These are phyloP conservation scores for Colletotrichum sp. DNA, from an alignment of 2,329 filamentous ascomycete genomes.

Conservation along the genomic window DNA sequence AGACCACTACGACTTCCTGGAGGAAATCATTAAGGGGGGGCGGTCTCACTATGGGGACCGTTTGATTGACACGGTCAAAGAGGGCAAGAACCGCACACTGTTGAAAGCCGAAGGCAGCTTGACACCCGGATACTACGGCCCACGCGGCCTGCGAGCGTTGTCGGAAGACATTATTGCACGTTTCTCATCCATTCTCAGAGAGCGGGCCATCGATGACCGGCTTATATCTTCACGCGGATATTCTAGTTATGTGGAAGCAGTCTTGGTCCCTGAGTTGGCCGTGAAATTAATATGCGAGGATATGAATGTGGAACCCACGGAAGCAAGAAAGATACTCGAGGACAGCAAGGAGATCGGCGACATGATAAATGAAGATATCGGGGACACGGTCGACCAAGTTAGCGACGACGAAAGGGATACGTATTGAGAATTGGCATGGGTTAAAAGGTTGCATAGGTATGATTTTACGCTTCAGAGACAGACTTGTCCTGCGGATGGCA, in stretches of 20 bases:
- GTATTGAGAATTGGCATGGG: background rate
- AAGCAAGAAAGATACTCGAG: constrained; percentile 61
- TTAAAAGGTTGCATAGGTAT: background rate
- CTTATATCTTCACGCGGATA: constrained; percentile 71
- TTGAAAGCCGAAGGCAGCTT: constrained; percentile 62
- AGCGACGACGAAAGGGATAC: constrained; percentile 7
- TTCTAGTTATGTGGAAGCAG: constrained; percentile 72
- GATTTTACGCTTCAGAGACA: background rate
- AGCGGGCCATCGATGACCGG: constrained; percentile 66
- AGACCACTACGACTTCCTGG: constrained; percentile 59
- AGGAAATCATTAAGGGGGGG: constrained; percentile 63
- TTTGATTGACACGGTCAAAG: constrained; percentile 59
- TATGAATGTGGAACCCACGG: constrained; percentile 47
- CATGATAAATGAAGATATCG: constrained; percentile 69
- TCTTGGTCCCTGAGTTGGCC: constrained; percentile 76
- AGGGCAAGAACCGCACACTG: constrained; percentile 65
- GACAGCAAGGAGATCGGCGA: constrained; percentile 73
- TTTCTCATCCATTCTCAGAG: constrained; percentile 65
- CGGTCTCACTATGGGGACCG: constrained; percentile 65
- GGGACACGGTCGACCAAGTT: constrained; percentile 29
- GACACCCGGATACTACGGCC: constrained; percentile 84
- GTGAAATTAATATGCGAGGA: constrained; percentile 62
- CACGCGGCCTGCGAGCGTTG: constrained; percentile 74
- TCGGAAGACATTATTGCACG: constrained; percentile 69
- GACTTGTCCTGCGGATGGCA: background rate